phyloP scores from a whole-genome alignment of 805 yeast genomes.

The Tetrapisispora arboricola region DNA sequence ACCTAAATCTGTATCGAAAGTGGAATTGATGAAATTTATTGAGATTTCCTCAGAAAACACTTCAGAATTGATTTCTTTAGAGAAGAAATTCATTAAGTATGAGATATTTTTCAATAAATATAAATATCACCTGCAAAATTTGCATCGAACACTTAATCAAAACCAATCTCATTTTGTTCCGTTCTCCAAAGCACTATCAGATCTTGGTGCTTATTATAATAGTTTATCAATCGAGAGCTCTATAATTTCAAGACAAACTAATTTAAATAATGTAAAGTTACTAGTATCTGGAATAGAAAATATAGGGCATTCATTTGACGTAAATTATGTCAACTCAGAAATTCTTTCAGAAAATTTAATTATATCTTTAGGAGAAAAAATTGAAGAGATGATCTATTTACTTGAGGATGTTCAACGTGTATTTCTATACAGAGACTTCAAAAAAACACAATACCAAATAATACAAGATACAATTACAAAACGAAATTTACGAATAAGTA shows the following conservation, averaged over 20 bases:
- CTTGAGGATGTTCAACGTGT: slow-evolving; percentile 33
- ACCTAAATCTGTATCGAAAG: slow-evolving; percentile 39
- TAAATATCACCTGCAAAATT: slow-evolving; percentile 18
- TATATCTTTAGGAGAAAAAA: slow-evolving; percentile 32
- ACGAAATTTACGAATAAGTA: slow-evolving; percentile 25
- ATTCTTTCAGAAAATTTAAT: slow-evolving; percentile 33
- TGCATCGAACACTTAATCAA: slow-evolving; percentile 22
- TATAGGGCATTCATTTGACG: slow-evolving; percentile 79
- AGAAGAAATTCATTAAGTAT: slow-evolving; percentile 31
- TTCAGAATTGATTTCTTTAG: slow-evolving; percentile 22
- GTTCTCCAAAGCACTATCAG: slow-evolving; percentile 55
- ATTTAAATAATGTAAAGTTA: slow-evolving; percentile 23
- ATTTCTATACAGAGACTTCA: slow-evolving; percentile 48
- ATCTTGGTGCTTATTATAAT: slow-evolving; percentile 63
- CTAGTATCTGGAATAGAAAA: slow-evolving; percentile 54
- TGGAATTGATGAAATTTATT: slow-evolving; percentile 15
- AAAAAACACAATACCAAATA: slow-evolving; percentile 40
- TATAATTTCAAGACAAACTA: slow-evolving; percentile 42
- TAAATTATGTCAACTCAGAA: slow-evolving; percentile 45
- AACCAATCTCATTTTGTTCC: slow-evolving; percentile 36
- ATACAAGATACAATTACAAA: slow-evolving; percentile 33
- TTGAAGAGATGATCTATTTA: slow-evolving; percentile 28
- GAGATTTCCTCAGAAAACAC: background rate
- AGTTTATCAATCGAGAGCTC: slow-evolving; percentile 50
- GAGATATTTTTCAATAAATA: slow-evolving; percentile 29